phyloP scores from a whole-genome alignment of 2,329 filamentous ascomycete genomes.

The Lecanicillium sp. region DNA sequence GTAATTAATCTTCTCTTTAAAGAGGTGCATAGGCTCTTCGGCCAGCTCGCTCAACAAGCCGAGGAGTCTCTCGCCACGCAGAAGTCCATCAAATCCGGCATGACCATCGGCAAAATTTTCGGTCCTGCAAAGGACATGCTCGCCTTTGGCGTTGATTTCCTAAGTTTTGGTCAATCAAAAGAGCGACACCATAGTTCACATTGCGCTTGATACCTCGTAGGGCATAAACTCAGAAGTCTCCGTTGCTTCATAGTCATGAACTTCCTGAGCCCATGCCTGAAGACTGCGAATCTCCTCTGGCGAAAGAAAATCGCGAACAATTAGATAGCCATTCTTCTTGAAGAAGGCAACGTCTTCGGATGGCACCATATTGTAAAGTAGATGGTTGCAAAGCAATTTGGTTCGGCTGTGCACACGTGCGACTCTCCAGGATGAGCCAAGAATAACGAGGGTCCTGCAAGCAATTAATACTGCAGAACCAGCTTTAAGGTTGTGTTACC shows the following conservation, averaged over 20 bases:
- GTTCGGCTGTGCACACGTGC: no score
- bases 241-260: slow-evolving; percentile 11
- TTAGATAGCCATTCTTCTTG: slow-evolving; percentile 12
- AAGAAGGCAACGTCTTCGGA: slow-evolving; percentile 8
- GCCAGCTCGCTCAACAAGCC: slow-evolving; percentile 9
- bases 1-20: slow-evolving; percentile 16
- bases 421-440: no score
- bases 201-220: slow-evolving; percentile 10
- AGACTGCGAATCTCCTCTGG: slow-evolving; percentile 6
- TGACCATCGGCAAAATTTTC: slow-evolving; percentile 14
- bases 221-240: slow-evolving; percentile 11
- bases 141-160: slow-evolving; percentile 12
- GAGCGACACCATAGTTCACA: no score
- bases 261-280: slow-evolving; percentile 12
- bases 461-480: no score
- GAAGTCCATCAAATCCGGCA: slow-evolving; percentile 9
- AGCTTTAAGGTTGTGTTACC: no score
- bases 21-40: slow-evolving; percentile 12
- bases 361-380: slow-evolving; percentile 7
- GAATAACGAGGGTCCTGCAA: no score
- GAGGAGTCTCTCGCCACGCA: slow-evolving; percentile 11
- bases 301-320: slow-evolving; percentile 12
- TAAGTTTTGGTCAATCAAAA: background rate
- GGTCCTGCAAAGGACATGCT: slow-evolving; percentile 12
- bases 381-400: background rate